Conservation (phyloP, 352 stramenopile genomes). For the Phytophthora ramorum region DNA sequence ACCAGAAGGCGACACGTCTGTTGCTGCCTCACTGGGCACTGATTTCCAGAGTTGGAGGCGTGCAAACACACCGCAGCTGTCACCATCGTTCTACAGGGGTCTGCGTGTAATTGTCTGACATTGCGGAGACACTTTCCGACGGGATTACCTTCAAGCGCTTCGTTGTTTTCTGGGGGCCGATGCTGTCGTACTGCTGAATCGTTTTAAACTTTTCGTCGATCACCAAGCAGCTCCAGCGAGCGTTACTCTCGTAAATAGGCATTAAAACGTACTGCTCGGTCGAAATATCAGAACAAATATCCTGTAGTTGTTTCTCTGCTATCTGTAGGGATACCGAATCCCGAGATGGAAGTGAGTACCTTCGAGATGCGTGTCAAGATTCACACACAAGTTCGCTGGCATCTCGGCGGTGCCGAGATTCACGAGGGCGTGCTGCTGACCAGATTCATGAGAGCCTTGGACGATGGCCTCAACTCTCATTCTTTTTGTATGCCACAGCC, state of each 20-base stretch:
- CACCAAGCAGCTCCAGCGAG: constrained; percentile 8
- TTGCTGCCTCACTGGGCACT: not conserved
- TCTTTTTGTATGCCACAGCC: too few relatives aligned
- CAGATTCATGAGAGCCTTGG: too few relatives aligned
- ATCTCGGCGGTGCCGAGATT: too few relatives aligned
- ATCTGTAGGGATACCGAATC: too few relatives aligned
- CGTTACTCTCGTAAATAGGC: constrained; percentile 1
- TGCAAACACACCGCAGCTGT: constrained; percentile 12
- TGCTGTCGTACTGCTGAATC: constrained; percentile 10
- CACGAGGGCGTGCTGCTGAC: too few relatives aligned
- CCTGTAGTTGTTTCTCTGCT: constrained; percentile 4
- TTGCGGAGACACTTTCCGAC: not conserved
- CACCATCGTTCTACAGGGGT: constrained; percentile 5
- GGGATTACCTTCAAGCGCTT: constrained; percentile 1
- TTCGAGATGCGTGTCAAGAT: too few relatives aligned
- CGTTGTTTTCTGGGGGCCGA: not conserved
- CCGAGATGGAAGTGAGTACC: too few relatives aligned
- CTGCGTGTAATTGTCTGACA: not conserved
- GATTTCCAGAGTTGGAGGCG: constrained; percentile 4
- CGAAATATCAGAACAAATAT: constrained; percentile 5
- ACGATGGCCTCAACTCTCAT: too few relatives aligned
- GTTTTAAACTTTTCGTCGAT: constrained; percentile 3
- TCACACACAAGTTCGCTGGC: too few relatives aligned
- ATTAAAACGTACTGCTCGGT: constrained; percentile 7
- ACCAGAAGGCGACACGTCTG: not conserved